These are phyloP conservation scores for Pythium scleroteichum DNA, from an alignment of 352 stramenopile species.

Conservation along the genomic window DNA sequence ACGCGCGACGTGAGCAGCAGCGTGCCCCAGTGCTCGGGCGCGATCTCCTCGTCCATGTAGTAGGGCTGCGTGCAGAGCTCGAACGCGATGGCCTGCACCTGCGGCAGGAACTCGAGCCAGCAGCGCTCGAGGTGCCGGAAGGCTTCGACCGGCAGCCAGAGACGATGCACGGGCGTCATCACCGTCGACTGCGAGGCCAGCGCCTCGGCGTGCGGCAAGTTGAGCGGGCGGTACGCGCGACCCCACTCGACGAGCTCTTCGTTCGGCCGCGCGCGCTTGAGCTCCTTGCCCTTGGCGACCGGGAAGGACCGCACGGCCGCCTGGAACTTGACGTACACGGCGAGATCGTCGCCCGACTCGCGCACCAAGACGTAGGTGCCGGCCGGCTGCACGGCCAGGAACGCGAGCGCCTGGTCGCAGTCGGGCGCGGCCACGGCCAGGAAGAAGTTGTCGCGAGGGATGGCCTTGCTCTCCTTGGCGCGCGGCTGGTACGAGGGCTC, in stretches of 20 bases:
- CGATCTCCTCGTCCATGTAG: conserved; percentile 45
- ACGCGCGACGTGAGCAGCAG: conserved; percentile 18
- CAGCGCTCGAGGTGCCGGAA: conserved; percentile 50
- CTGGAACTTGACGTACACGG: conserved; percentile 62
- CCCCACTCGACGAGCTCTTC: conserved; percentile 42
- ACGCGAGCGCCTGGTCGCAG: conserved; percentile 39
- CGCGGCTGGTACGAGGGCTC: not conserved
- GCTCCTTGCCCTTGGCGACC: conserved; percentile 48
- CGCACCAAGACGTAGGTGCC: conserved; percentile 51
- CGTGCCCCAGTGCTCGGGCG: conserved; percentile 45
- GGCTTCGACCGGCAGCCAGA: conserved; percentile 31
- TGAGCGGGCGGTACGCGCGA: conserved; percentile 15
- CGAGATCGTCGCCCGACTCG: conserved; percentile 39
- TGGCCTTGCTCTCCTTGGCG: conserved; percentile 11
- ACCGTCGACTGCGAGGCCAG: conserved; percentile 31
- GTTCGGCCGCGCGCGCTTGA: conserved; percentile 20
- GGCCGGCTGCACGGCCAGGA: conserved; percentile 42
- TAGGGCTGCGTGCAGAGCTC: conserved; percentile 54
- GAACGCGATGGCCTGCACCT: conserved; percentile 59
- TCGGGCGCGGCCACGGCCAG: conserved; percentile 52
- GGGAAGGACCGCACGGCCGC: conserved; percentile 41
- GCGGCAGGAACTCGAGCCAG: conserved; percentile 57
- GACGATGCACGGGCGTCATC: conserved; percentile 49
- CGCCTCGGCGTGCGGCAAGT: conserved; percentile 14
- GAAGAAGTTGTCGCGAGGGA: conserved; percentile 32